Evolutionary conservation across 306 rosid genomes (phyloP).

Genomic region (Cicer yamashitae): DNA sequence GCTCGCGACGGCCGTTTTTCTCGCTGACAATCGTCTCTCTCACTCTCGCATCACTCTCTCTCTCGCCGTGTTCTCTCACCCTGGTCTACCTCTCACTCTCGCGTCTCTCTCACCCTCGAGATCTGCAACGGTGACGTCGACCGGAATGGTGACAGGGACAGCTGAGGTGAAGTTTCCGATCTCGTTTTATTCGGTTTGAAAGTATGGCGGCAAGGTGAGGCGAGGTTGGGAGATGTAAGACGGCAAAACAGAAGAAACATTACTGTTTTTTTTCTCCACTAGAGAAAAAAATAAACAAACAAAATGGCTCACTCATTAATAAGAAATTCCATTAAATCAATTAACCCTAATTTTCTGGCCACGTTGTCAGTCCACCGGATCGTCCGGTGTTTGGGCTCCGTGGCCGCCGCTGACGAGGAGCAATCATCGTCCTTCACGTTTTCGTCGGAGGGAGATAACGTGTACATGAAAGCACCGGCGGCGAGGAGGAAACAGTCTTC

Average conservation of each 20-base stretch:
- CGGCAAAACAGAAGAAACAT: neutral
- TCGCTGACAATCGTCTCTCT: too few species aligned
- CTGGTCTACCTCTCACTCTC: too few species aligned
- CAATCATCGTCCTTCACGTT: conserved; percentile 65
- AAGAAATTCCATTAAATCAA: conserved; percentile 37
- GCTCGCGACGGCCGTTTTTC: too few species aligned
- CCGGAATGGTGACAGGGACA: too few species aligned
- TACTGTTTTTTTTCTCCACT: neutral
- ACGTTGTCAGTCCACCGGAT: neutral
- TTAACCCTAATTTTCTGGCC: neutral
- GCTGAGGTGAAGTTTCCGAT: too few species aligned
- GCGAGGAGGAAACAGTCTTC: conserved; percentile 49
- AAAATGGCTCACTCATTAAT: conserved; percentile 40
- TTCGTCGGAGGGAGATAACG: conserved; percentile 58
- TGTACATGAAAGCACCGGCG: conserved; percentile 57
- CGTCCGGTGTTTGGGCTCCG: conserved; percentile 33
- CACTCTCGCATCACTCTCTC: too few species aligned
- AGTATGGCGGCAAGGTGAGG: too few species aligned
- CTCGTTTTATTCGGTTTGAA: too few species aligned
- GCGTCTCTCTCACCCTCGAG: too few species aligned
- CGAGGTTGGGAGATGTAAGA: too few species aligned
- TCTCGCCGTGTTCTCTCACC: too few species aligned
- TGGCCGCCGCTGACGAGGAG: conserved; percentile 51
- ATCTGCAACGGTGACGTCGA: too few species aligned
- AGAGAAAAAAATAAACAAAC: neutral